phyloP scores from a whole-genome alignment of 306 rosid genomes.

The Luffa aegyptiaca region DNA sequence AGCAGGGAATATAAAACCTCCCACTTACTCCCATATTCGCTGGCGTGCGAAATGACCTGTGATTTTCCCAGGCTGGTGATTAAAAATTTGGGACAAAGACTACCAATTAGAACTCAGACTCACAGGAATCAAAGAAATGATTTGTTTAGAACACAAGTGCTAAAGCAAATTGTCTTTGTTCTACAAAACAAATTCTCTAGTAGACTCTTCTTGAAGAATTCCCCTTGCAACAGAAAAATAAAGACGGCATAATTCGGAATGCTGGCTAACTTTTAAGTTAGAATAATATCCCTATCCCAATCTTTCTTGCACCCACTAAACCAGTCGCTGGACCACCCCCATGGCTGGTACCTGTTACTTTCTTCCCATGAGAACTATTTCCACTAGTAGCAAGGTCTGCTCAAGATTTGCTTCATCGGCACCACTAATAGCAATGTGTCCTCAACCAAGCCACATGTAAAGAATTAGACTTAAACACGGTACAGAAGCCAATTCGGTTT shows the following conservation, averaged over 20 bases:
- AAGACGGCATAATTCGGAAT: background rate
- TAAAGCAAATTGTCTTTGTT: constrained; percentile 22
- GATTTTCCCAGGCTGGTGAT: constrained; percentile 10
- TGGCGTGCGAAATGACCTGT: constrained; percentile 16
- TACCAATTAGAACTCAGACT: constrained; percentile 20
- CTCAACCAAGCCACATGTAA: background rate
- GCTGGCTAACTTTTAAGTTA: background rate
- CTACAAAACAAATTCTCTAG: background rate
- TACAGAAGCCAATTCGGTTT: background rate
- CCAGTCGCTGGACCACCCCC: constrained; percentile 2
- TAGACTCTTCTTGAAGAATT: constrained; percentile 12
- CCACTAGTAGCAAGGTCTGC: constrained; percentile 32
- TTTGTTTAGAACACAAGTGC: constrained; percentile 4
- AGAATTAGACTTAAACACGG: background rate
- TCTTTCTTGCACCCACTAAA: background rate
- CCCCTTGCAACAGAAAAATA: background rate
- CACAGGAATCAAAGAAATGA: constrained; percentile 16
- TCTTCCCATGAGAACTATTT: constrained; percentile 14
- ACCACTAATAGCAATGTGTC: background rate
- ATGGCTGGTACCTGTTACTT: background rate
- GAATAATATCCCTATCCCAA: background rate
- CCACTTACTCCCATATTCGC: constrained; percentile 19
- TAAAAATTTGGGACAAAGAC: constrained; percentile 18
- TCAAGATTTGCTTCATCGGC: background rate
- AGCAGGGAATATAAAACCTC: constrained; percentile 9